These are phyloP conservation scores for Penicillium brasilianum DNA, from an alignment of 2,329 filamentous ascomycete genomes.

Conservation along the genomic window DNA sequence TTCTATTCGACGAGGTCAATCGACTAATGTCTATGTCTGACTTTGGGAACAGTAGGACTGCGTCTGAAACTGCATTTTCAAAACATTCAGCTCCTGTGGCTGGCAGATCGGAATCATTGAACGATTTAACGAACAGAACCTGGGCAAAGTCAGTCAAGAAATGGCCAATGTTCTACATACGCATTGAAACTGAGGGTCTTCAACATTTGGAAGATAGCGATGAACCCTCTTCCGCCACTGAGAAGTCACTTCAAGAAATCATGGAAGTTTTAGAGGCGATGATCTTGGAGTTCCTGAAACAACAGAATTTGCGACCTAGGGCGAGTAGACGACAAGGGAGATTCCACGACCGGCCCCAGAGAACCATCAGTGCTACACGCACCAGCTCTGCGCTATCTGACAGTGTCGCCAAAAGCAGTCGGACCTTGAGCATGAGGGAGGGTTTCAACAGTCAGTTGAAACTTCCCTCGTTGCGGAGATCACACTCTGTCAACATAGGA, in stretches of 20 bases:
- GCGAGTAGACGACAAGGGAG: constrained; percentile 27
- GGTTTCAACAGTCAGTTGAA: constrained; percentile 34
- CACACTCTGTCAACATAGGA: constrained; percentile 13
- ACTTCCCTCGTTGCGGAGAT: constrained; percentile 35
- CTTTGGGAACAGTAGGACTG: constrained; percentile 69
- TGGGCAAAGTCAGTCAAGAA: constrained; percentile 71
- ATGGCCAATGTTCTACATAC: constrained; percentile 90
- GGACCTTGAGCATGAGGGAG: constrained; percentile 30
- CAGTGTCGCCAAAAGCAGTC: background rate
- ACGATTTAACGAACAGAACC: constrained; percentile 57
- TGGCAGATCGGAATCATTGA: constrained; percentile 21
- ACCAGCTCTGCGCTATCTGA: constrained; percentile 7
- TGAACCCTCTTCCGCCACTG: constrained; percentile 36
- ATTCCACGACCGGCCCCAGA: constrained; percentile 7
- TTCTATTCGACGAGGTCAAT: constrained; percentile 80
- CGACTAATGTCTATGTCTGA: constrained; percentile 73
- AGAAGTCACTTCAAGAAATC: constrained; percentile 60
- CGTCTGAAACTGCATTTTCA: constrained; percentile 7
- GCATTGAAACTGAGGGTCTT: constrained; percentile 59
- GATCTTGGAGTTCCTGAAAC: constrained; percentile 74
- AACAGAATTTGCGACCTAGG: constrained; percentile 69
- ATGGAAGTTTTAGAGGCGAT: constrained; percentile 70
- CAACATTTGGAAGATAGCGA: constrained; percentile 48
- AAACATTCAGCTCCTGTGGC: constrained; percentile 32
- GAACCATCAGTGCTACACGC: background rate